Evolutionary conservation across 1,284 basidiomycete genomes (phyloP), one percentile per base, ranked within the genome.

Genomic region (Coniferiporia weirii): DNA sequence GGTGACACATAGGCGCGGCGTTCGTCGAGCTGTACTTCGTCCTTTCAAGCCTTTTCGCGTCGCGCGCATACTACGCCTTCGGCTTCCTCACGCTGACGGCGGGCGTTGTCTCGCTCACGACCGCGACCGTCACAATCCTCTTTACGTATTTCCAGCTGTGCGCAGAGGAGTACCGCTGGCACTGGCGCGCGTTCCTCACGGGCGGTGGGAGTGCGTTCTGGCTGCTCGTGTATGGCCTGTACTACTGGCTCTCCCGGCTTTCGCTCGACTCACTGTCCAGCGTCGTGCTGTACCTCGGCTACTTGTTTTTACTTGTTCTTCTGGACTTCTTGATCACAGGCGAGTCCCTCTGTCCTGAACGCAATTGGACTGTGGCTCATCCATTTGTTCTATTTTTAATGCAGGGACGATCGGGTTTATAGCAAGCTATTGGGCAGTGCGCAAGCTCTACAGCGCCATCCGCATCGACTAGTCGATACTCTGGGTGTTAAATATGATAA

Each of bases 1-100:
- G 15, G 38, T 27, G 27, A 27, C 27, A 47, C 63, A 13, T 61
- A 91, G 89, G 91, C 57, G 95, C 95, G 47, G 95, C 93, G 0
- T 98, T 98, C 69, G 91, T 98, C 64, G 96, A 98, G 72, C 78
- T 98, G 12, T 98, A 95, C 74, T 98, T 95, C 71, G 87, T 98
- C 52, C 80, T 98, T 64, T 94, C 93, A 17, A 92, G 89, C 66
- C 79, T 98, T 47, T 99, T 98, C 67, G 95, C 95, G 32, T 95
- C 94, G 48, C 83, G 92, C 53, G 91, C 93, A 52, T 95, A 95
- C 75, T 97, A 96, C 69, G 95, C 95, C 13, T 97, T 96, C 69
- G 96, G 96, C 40, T 98, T 98, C 78, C 76, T 98, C 49, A 90
- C 94, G 35, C 76, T 98, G 54, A 97, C 95, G 0, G 91, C 91